Base-by-base conservation (phyloP, 192 early-diverging fungal species). In the Radiomyces spectabilis region DNA sequence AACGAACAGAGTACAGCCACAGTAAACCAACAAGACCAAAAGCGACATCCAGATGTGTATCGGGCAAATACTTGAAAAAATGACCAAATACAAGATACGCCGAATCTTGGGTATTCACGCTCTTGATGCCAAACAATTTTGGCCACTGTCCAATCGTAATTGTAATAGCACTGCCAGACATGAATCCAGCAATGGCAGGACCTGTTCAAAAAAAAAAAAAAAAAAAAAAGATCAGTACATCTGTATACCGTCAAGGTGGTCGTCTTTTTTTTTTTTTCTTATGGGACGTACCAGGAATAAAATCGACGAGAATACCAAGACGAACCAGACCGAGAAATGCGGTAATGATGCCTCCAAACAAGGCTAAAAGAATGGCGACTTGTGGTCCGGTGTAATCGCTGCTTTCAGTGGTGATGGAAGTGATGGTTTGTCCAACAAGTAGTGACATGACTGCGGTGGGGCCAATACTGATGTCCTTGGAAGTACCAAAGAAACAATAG, bases 251-350 rank as follows among this genome's bases (percentile, higher is more conserved):
- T n/a, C n/a, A n/a, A n/a, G n/a, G n/a, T n/a, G n/a, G n/a, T n/a
- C n/a, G n/a, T n/a, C n/a, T n/a, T n/a, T n/a, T n/a, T n/a, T n/a
- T n/a, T n/a, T n/a, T n/a, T n/a, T n/a, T n/a, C n/a, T n/a, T n/a
- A n/a, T n/a, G n/a, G n/a, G 5, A 30, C 12, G 43, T 61, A 61
- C 51, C 24, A 80, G 94, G 87, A 66, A 97, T 89, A 59, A 94
- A 93, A 68, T 94, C 90, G 34, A 94, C 84, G 21, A 94, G 71
- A 56, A 92, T 82, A 22, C 94, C 94, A 24, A 97, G 71, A 8
- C 90, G 84, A 24, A 93, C 58, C 15, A 94, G 52, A 38, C 94
- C 94, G 32, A 97, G 55, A 30, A 74, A 69, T 16, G 80, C 66
- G 13, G 85, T 65, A 27, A 92, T 72, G 26, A 86, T 60, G 32